phyloP scores from a whole-genome alignment of 495 filamentous ascomycete species.

The Cryomyces antarcticus region DNA sequence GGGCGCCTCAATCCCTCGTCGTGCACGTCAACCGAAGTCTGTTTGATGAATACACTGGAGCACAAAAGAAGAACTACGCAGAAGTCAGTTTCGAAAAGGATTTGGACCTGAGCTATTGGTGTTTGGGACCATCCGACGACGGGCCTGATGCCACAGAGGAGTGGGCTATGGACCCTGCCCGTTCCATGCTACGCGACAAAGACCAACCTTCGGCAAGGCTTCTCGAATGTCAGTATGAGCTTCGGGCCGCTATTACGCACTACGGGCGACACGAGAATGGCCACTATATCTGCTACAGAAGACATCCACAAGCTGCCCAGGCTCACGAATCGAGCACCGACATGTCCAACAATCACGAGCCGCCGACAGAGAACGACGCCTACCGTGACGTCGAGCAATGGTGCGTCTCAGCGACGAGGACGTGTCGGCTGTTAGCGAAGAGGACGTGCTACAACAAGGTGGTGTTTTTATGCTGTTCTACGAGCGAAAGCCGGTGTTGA shows the following conservation, averaged over 20 bases:
- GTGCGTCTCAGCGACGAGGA: slow-evolving; percentile 78
- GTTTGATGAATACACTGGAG: slow-evolving; percentile 63
- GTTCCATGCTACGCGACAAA: slow-evolving; percentile 42
- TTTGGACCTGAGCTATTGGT: slow-evolving; percentile 64
- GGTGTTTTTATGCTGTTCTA: slow-evolving; percentile 97
- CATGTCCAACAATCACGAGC: slow-evolving; percentile 8
- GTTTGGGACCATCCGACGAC: slow-evolving; percentile 22
- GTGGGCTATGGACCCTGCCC: slow-evolving; percentile 43
- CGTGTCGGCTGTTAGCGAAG: slow-evolving; percentile 52
- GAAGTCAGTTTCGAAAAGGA: slow-evolving; percentile 49
- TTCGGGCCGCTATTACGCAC: slow-evolving; percentile 76
- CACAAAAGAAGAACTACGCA: slow-evolving; percentile 64
- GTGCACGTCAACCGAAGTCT: slow-evolving; percentile 83
- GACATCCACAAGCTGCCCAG: slow-evolving; percentile 26
- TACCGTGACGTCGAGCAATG: slow-evolving; percentile 20
- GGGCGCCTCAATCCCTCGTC: slow-evolving; percentile 56
- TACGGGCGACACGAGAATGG: slow-evolving; percentile 84
- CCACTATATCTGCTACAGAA: slow-evolving; percentile 82
- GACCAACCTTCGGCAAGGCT: slow-evolving; percentile 17
- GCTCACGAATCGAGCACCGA: not conserved
- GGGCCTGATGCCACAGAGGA: slow-evolving; percentile 28
- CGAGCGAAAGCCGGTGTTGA: slow-evolving; percentile 24
- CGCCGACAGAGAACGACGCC: slow-evolving; percentile 10
- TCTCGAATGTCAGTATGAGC: slow-evolving; percentile 34
- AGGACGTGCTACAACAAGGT: slow-evolving; percentile 51